phyloP scores from a whole-genome alignment of 164 flowering plant genomes.

The Umbilicus rupestris region DNA sequence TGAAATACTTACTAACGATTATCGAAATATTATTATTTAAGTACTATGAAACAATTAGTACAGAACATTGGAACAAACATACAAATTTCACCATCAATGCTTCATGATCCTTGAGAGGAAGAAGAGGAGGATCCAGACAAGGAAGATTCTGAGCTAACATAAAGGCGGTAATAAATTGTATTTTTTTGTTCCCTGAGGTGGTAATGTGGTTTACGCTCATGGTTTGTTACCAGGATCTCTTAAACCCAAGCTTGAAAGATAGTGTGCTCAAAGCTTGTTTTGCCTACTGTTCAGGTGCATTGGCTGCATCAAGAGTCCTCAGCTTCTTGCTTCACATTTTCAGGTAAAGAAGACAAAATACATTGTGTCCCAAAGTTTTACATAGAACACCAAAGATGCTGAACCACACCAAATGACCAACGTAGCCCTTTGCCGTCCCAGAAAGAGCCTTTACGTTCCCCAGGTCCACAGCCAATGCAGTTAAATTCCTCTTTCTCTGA shows the following conservation, averaged over 20 bases:
- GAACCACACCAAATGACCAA: conserved; percentile 9
- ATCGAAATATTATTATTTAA: no score
- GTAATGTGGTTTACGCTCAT: not conserved
- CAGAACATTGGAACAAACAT: no score
- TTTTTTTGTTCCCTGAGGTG: not conserved
- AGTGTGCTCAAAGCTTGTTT: not conserved
- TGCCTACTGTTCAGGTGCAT: not conserved
- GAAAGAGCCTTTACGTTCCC: conserved; percentile 18
- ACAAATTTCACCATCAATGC: conserved; percentile 72
- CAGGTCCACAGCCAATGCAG: conserved; percentile 6
- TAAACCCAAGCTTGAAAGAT: no score
- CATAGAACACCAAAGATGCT: not conserved
- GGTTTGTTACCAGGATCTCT: not conserved
- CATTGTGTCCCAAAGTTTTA: not conserved
- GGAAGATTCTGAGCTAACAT: conserved; percentile 29
- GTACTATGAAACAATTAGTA: no score
- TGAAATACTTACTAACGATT: no score
- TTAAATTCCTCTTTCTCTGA: conserved; percentile 8
- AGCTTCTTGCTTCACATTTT: not conserved
- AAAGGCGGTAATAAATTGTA: conserved; percentile 7
- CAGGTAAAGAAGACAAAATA: not conserved
- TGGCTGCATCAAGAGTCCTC: no score
- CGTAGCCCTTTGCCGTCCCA: conserved; percentile 11
- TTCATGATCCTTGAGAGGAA: conserved; percentile 63
- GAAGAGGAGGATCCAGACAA: conserved; percentile 38